phyloP scores from a whole-genome alignment of 23 red algal genomes.

The Gracilaria gracilis region DNA sequence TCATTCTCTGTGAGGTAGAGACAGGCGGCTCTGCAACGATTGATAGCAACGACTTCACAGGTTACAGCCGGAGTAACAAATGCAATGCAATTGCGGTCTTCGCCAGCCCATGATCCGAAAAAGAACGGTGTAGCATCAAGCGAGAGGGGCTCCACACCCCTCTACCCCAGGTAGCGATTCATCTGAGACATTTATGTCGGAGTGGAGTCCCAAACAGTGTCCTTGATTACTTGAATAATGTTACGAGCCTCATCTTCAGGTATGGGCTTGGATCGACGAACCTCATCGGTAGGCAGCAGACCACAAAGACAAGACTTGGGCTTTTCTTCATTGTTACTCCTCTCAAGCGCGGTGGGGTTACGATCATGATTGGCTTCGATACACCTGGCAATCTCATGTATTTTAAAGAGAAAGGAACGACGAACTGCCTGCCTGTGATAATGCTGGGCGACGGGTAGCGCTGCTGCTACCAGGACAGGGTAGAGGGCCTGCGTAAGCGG shows the following conservation, averaged over 20 bases:
- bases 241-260: conserved; percentile 96
- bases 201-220: conserved; percentile 95
- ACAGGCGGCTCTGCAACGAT: conserved; percentile 84
- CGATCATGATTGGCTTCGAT: conserved; percentile 79
- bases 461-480: too few relatives aligned
- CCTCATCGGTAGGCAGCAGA: conserved; percentile 96
- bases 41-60: conserved; percentile 77
- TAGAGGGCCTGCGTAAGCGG: too few relatives aligned
- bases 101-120: conserved; percentile 98
- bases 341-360: conserved; percentile 84
- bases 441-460: conserved; percentile 72
- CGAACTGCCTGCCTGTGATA: conserved; percentile 97
- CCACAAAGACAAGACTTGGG: conserved; percentile 55
- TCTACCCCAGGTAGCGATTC: conserved; percentile 72
- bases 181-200: conserved; percentile 80
- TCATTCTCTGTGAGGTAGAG: conserved; percentile 91
- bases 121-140: conserved; percentile 85
- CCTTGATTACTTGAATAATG: conserved; percentile 88
- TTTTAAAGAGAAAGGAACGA: conserved; percentile 87
- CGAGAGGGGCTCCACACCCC: conserved; percentile 73
- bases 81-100: conserved; percentile 97
- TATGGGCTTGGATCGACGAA: conserved; percentile 87
- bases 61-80: conserved; percentile 98
- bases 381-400: conserved; percentile 83
- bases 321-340: conserved; percentile 28